Percentiles rank a stretch among this genome's conserved stretches.
phyloP scores from a whole-genome alignment of 2,329 filamentous ascomycete genomes.

The Talaromyces rugulosus region DNA sequence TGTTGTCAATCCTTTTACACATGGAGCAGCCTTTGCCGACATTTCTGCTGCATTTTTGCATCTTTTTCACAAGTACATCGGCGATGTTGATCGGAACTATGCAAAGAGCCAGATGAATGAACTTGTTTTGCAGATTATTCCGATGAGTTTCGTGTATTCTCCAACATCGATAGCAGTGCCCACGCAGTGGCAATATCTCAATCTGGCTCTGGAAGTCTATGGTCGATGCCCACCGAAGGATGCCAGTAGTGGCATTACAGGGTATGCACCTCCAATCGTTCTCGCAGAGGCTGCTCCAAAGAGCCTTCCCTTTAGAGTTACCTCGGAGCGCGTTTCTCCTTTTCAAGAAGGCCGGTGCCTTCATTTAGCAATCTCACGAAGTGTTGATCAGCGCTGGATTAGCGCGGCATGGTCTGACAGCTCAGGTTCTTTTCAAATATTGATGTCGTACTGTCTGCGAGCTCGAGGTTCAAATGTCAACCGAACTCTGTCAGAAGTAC shows the following conservation, averaged over 20 bases:
- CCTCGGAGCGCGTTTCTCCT: slow-evolving; percentile 50
- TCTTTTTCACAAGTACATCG: slow-evolving; percentile 52
- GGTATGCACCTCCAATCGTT: slow-evolving; percentile 50
- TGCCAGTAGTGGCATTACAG: slow-evolving; percentile 32
- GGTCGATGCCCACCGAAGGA: slow-evolving; percentile 51
- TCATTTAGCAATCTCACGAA: slow-evolving; percentile 56
- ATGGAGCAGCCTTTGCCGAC: slow-evolving; percentile 43
- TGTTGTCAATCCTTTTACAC: slow-evolving; percentile 54
- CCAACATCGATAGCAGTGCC: slow-evolving; percentile 50
- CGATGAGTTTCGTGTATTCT: slow-evolving; percentile 51
- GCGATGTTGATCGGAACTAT: slow-evolving; percentile 30
- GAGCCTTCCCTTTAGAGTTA: slow-evolving; percentile 52
- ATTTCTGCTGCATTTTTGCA: slow-evolving; percentile 56
- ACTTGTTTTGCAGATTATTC: slow-evolving; percentile 56
- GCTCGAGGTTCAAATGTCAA: slow-evolving; percentile 28
- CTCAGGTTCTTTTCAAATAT: slow-evolving; percentile 50
- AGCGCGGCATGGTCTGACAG: slow-evolving; percentile 58
- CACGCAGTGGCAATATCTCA: slow-evolving; percentile 45
- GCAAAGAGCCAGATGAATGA: slow-evolving; percentile 37
- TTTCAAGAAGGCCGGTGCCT: slow-evolving; percentile 55
- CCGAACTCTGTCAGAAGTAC: slow-evolving; percentile 45
- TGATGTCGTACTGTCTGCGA: slow-evolving; percentile 52
- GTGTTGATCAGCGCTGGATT: slow-evolving; percentile 54
- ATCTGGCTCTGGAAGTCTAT: slow-evolving; percentile 55
- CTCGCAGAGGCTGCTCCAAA: slow-evolving; percentile 52